Evolutionary conservation across 2,329 filamentous ascomycete genomes (phyloP), one percentile per base, ranked within the genome.

Genomic region (Ceratocystis papillata): DNA sequence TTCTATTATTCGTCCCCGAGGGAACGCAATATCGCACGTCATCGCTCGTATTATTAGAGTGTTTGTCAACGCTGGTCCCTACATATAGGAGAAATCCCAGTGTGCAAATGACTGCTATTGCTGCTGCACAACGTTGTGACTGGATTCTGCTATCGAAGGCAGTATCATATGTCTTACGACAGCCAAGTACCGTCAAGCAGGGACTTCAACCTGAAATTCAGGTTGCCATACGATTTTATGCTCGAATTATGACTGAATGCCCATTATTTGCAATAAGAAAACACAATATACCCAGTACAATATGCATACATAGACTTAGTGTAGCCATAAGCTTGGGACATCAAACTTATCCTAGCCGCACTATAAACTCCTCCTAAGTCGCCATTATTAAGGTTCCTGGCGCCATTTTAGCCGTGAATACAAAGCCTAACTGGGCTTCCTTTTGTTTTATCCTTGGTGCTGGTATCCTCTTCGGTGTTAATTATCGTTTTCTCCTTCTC

Each of bases 321-420:
- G 37, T 41, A 41, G 37, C 37, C 37, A 41, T 15, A 41, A 12
- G 37, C 37, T 12, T 41, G 10, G 12, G 37, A 41, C 10, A 41
- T 41, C 8, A 41, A 41, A 41, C 5, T 41, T 41, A 15, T 41
- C 10, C 10, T 41, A 15, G 12, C 37, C 10, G 37, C 37, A 41
- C 10, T 4, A 41, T 5, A 15, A 41, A 15, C 37, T 41, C 37
- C 37, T 41, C 37, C 37, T 7, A 37, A 59, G 55, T 37, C 55
- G 55, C 55, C 55, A 59, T 59, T 17, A 12, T 37, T 1, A 7
- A 15, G 20, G 28, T 59, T 59, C 28, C 55, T 59, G 55, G 55
- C 55, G 55, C 55, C 55, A 59, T 59, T 59, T 59, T 37, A 33
- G 55, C 6, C n/a, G 55, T 22, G 20, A n/a, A n/a, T 20, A n/a